These are phyloP conservation scores for Cadophora sp. DNA, from an alignment of 2,329 filamentous ascomycete species.

Conservation along the genomic window DNA sequence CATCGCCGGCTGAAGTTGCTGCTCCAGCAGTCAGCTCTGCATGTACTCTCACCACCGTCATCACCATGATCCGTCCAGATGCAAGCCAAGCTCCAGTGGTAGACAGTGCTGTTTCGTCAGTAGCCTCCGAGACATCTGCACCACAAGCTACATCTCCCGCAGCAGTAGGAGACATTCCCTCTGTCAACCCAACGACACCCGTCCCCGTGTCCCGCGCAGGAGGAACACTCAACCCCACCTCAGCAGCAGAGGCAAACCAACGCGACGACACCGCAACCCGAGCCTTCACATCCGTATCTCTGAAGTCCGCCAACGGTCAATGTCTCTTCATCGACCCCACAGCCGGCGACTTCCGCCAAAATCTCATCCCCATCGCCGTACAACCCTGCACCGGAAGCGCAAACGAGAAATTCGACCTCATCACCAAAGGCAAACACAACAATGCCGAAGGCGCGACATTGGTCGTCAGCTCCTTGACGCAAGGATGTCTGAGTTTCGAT, in stretches of 20 bases:
- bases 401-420: conserved; percentile 52
- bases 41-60: conserved; percentile 20
- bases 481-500: conserved; percentile 66
- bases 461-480: conserved; percentile 61
- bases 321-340: conserved; percentile 52
- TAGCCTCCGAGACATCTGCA: conserved; percentile 9
- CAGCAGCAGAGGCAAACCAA: conserved; percentile 54
- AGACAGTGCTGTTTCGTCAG: conserved; percentile 7
- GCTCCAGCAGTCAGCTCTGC: conserved; percentile 18
- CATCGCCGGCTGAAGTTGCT: conserved; percentile 16
- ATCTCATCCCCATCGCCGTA: conserved; percentile 52
- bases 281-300: conserved; percentile 48
- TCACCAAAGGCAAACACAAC: conserved; percentile 58
- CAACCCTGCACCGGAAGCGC: conserved; percentile 48
- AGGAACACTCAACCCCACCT: conserved; percentile 55
- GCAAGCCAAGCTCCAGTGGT: conserved; percentile 8
- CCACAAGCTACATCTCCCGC: conserved; percentile 18
- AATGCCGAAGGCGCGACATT: conserved; percentile 52
- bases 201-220: conserved; percentile 59
- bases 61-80: conserved; percentile 15
- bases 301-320: conserved; percentile 50
- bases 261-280: conserved; percentile 50
- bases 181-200: conserved; percentile 47
- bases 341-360: conserved; percentile 54
- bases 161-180: conserved; percentile 2